Evolutionary conservation across 495 filamentous ascomycete species (phyloP).

Genomic region (Monascus purpureus): DNA sequence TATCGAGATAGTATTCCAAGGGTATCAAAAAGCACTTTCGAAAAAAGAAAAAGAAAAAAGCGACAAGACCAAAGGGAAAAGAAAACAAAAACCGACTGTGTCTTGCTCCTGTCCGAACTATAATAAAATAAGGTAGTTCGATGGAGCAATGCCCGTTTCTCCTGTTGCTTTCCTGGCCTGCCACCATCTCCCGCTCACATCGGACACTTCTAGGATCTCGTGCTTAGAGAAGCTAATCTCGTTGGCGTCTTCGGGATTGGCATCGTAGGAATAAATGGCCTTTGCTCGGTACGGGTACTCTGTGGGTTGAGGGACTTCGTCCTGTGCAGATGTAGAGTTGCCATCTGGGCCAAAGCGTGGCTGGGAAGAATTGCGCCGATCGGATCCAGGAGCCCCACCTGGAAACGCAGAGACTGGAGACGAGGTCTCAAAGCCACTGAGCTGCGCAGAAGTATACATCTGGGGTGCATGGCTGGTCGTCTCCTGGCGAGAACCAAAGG

Average conservation of each 20-base stretch:
- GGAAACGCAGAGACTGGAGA: conserved; percentile 75
- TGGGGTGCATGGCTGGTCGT: conserved; percentile 73
- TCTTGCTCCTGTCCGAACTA: conserved; percentile 32
- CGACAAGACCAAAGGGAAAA: conserved; percentile 14
- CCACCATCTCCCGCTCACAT: conserved; percentile 97
- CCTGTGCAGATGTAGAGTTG: conserved; percentile 17
- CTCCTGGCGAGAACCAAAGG: conserved; percentile 51
- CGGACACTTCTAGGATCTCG: conserved; percentile 91
- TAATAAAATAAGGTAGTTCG: conserved; percentile 95
- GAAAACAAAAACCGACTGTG: conserved; percentile 9
- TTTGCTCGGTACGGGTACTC: conserved; percentile 96
- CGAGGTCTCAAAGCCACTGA: conserved; percentile 91
- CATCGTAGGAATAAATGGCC: conserved; percentile 97
- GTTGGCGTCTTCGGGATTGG: conserved; percentile 94
- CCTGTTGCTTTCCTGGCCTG: conserved; percentile 91
- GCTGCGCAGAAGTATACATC: conserved; percentile 92
- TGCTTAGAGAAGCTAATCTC: conserved; percentile 96
- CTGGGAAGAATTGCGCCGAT: conserved; percentile 42
- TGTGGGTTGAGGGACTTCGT: conserved; percentile 64
- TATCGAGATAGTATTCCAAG: conserved; percentile 29
- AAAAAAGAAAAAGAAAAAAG: conserved; percentile 17
- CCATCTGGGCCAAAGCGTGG: conserved; percentile 36
- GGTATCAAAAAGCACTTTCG: conserved; percentile 33
- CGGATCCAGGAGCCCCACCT: conserved; percentile 45
- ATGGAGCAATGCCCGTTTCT: conserved; percentile 93